Base-by-base conservation (phyloP, 352 stramenopile genomes). In the Phytophthora melonis region DNA sequence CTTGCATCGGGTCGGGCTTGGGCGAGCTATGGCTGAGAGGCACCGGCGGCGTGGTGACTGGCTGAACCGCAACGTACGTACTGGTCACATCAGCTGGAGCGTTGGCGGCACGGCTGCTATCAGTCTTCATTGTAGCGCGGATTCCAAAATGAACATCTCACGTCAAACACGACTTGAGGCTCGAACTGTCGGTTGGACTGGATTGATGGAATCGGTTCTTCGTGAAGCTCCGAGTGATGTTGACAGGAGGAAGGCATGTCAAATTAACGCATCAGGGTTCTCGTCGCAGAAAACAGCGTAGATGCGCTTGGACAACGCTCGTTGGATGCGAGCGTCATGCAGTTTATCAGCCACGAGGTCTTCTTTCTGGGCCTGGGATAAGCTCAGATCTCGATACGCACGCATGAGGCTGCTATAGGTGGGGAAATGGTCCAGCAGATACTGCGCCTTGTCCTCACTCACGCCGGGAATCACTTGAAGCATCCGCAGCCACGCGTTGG, bases 401-500 rank as follows among this genome's bases (percentile, higher is more conserved):
- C 60, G 50, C 67, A 89, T 72, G 13, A 94, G 77, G 32, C 78
- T 88, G 50, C 66, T 60, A 39, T 91, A 81, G 0, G 83, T 94
- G 25, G 87, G 87, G 32, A 88, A 94, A 50, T 88, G 74, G 56
- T 92, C 69, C 11, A 92, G 19, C 23, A 25, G 23, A 25, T 2
- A 25, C 23, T 94, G 87, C 21, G 87, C 87, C 16, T 88, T 87
- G 70, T 87, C 83, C 62, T 93, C 87, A 57, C 87, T 94, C 34
- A 94, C 83, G 13, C 83, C 79, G 5, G 87, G 87, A n/a, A 94
- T 85, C 21, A 89, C 86, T 66, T 91, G 87, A 18, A 94, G 79
- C 87, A 94, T 94, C n/a, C 85, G 87, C 13, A 94, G 70, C 87
- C 87, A 94, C 25, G 83, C 68, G 39, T 92, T 94, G 5, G 82